Evolutionary conservation across 2,329 filamentous ascomycete species (phyloP), one percentile per base, ranked within the genome.

Genomic region (Penicillium sp.): DNA sequence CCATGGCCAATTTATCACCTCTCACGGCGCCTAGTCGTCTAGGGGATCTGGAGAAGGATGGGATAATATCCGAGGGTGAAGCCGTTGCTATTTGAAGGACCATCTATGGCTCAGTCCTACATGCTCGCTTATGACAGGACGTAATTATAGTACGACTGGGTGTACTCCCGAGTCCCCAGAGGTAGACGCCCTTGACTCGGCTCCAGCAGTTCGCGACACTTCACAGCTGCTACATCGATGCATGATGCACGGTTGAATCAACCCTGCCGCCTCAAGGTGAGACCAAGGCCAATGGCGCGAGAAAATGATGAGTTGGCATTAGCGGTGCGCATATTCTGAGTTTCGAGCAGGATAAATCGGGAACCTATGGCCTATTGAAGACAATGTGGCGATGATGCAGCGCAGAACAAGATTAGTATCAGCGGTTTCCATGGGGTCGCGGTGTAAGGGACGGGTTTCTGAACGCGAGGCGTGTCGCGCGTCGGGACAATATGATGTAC

Each of bases 391-490:
- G 42, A 17, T 31, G 41, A 43, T 51, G 12, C 31, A 38, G 22
- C 10, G 22, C 43, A 47, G 25, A 47, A 31, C 43, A 10, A 47
- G 43, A 47, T 47, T 47, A 47, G 43, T 5, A 47, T n/a, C 43
- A 14, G 43, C 43, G 43, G 25, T 2, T 31, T 47, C 14, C 10
- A 31, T 6, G 25, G 38, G 25, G 43, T 31, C 43, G 14, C 43
- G 25, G 47, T 41, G 55, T 51, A 57, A 58, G 54, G 60, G 50
- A 54, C 51, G 54, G 57, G 57, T 5, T 17, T 45, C 6, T 31
- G 48, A 43, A 59, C 57, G 53, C 58, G 45, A 62, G 41, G 37
- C 57, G 56, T 55, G 57, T 62, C 57, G 54, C 59, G 59, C 39
- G 41, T 57, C 28, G 28, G 39, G 37, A 14, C 53, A 17, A 43